Evolutionary conservation across 129 eudicot species (phyloP), one percentile per base, ranked within the genome.

Genomic region (Lonicera japonica): DNA sequence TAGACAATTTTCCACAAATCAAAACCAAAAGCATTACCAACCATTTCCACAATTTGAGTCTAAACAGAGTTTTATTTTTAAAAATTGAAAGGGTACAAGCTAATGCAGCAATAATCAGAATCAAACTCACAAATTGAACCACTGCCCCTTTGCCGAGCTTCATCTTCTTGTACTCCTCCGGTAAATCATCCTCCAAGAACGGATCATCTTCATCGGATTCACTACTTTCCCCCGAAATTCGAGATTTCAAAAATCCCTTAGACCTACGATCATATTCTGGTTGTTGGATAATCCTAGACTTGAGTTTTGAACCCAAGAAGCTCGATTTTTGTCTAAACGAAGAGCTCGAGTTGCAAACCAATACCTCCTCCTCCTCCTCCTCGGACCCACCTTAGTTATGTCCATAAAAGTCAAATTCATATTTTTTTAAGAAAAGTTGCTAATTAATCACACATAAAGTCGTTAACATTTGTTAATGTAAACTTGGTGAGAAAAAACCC

Each of bases 121-220:
- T 56, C 53, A 89, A 54, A 24, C 86, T 79, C 8, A 70, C 57
- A 70, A 83, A 58, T 18, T 89, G 91, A 48, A 89, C 5, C 54
- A n/a, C n/a, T n/a, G n/a, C n/a, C n/a, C n/a, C n/a, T n/a, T n/a
- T n/a, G n/a, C n/a, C n/a, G n/a, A n/a, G n/a, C n/a, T n/a, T n/a
- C n/a, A n/a, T n/a, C n/a, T n/a, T n/a, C n/a, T n/a, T n/a, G n/a
- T n/a, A n/a, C n/a, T 86, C 86, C 1, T 76, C 86, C 0, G 97
- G 97, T n/a, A 89, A 63, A 76, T 89, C 97, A 25, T 83, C 97
- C 4, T 70, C 85, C 58, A 63, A 67, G 15, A 63, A 86, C 80
- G 84, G n/a, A 38, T 73, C 85, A 29, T 84, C 81, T 16, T 80
- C 83, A 25, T 86, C 90, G 8, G 76, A 54, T 39, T 76, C 82